Conservation (phyloP, 129 eudicot species). For the Lonicera japonica region DNA sequence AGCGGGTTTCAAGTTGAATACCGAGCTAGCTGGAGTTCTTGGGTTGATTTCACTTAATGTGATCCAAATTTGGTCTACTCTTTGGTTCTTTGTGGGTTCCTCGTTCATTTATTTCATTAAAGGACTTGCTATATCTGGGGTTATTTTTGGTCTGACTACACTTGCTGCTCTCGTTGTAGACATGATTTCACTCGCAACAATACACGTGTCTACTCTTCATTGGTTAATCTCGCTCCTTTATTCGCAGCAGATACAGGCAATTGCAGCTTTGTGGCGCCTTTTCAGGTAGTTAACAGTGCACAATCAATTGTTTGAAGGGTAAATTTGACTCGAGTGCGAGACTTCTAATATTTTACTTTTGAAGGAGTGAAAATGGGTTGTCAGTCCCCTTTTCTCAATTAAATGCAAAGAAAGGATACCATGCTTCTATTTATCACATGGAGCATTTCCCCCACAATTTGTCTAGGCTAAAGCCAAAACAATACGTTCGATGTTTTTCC, state of each 20-base stretch:
- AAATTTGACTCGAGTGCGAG: too few species aligned
- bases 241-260: conserved; percentile 77
- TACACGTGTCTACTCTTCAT: conserved; percentile 63
- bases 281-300: conserved; percentile 63
- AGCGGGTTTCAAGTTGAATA: conserved; percentile 93
- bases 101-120: conserved; percentile 38
- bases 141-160: conserved; percentile 64
- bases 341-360: too few species aligned
- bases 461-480: too few species aligned
- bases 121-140: conserved; percentile 64
- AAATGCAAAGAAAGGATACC: too few species aligned
- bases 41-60: conserved; percentile 79
- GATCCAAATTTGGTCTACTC: conserved; percentile 87
- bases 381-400: too few species aligned
- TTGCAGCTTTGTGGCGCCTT: conserved; percentile 94
- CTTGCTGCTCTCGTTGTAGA: conserved; percentile 57
- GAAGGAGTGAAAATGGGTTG: too few species aligned
- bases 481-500: too few species aligned
- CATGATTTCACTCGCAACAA: conserved; percentile 45
- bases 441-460: too few species aligned
- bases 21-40: conserved; percentile 86
- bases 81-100: conserved; percentile 50
- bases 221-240: conserved; percentile 61
- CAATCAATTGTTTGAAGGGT: neutral
- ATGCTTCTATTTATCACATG: too few species aligned